Base-by-base conservation (phyloP, 148 eudicot genomes). In the Fagopyrum esculentum region DNA sequence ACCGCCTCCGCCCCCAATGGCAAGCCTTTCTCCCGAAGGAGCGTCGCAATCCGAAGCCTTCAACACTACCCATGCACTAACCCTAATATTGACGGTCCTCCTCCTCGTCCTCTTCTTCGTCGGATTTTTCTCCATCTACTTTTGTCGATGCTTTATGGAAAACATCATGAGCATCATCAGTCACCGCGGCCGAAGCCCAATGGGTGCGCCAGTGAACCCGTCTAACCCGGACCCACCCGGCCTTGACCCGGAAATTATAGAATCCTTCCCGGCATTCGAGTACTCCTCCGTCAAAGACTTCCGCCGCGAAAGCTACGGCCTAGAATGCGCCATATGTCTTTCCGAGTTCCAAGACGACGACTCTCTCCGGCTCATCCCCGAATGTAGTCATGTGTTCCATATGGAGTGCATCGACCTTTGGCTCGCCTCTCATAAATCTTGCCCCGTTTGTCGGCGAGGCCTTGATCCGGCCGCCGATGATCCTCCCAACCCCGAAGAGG, bases 311-410 rank as follows among this genome's bases (percentile, higher is more conserved):
- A 85, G 81, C 8, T 87, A 85, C 47, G 92, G 90, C 3, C 80
- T 93, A 7, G 98, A 93, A 79, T 93, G 98, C 45, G 96, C 96
- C 44, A 89, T 93, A 16, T 93, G 98, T 74, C 73, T 93, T 46
- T 83, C 84, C 1, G 98, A 93, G 71, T 93, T 90, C 64, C 68
- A 52, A 6, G 89, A 82, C 40, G 78, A 66, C 0, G 87, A 84
- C 64, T 17, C 80, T 1, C 85, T 93, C 61, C 83, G 93, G 8
- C 81, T 90, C 3, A 35, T 93, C 69, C 85, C 92, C 1, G 48
- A 73, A 30, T 93, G 98, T 75, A 83, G 79, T 75, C 98, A 93
- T 74, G 96, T 89, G 2, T 93, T 90, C 73, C 98, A 93, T 49
- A 84, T 84, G 79, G 89, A 87, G 26, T 93, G 98, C 78, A 84